phyloP scores from a whole-genome alignment of 768 basidiomycete species.

The Rhodocollybia butyracea region DNA sequence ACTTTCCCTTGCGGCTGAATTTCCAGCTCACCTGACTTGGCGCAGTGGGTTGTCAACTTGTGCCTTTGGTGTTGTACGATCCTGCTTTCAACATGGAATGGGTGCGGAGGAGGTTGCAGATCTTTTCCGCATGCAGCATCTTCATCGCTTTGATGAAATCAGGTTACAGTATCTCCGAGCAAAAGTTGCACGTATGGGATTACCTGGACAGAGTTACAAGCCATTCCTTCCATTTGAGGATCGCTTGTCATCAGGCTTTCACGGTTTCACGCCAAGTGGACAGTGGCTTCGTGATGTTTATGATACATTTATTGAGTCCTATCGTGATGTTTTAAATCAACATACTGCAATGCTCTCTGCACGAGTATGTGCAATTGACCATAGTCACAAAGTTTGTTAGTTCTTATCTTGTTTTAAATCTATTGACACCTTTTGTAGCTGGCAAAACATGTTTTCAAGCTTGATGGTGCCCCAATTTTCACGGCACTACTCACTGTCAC shows the following conservation, averaged over 20 bases:
- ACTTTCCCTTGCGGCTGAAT: constrained; percentile 16
- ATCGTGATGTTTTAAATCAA: constrained; percentile 7
- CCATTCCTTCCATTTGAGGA: constrained; percentile 19
- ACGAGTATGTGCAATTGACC: constrained; percentile 6
- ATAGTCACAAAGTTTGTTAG: constrained; percentile 12
- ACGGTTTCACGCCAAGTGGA: constrained; percentile 20
- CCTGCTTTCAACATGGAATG: constrained; percentile 24
- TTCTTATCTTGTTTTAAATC: background rate
- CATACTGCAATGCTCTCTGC: constrained; percentile 11
- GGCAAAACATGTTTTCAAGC: constrained; percentile 9
- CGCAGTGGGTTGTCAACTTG: constrained; percentile 18
- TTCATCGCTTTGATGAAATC: constrained; percentile 15
- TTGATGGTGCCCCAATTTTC: constrained; percentile 12
- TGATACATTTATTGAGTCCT: constrained; percentile 17
- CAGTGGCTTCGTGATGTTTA: constrained; percentile 22
- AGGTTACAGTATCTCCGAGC: constrained; percentile 20
- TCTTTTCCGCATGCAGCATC: constrained; percentile 18
- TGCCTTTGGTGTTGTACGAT: constrained; percentile 12
- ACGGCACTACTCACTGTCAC: constrained; percentile 11
- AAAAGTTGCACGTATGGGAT: background rate
- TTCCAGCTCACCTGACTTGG: constrained; percentile 20
- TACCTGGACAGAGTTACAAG: background rate
- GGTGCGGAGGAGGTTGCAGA: constrained; percentile 25
- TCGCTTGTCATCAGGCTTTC: constrained; percentile 9
- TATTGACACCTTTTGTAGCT: constrained; percentile 1